These are phyloP conservation scores for Phytopythium delawarense DNA, from an alignment of 352 stramenopile genomes.

Conservation along the genomic window DNA sequence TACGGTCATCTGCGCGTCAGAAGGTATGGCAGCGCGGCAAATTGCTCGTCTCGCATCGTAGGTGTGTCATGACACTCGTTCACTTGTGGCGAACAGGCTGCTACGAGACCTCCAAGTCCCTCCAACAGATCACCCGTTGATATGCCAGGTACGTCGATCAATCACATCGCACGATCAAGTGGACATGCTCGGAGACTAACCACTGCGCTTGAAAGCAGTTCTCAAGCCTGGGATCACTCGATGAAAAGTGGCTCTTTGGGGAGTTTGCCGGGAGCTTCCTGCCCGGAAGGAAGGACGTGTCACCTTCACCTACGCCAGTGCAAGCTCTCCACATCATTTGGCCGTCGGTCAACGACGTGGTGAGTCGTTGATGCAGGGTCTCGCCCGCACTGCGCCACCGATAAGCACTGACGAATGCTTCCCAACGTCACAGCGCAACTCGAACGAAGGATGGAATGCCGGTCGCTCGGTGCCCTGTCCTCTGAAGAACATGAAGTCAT, in stretches of 20 bases:
- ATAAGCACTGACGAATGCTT: not conserved
- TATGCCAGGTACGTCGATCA: conserved; percentile 44
- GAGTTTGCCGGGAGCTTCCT: conserved; percentile 70
- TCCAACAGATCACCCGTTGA: conserved; percentile 52
- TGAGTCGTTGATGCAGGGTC: conserved; percentile 17
- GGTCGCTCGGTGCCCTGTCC: conserved; percentile 68
- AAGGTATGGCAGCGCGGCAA: conserved; percentile 24
- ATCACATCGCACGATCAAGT: not conserved
- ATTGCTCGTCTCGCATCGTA: not conserved
- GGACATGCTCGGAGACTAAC: not conserved
- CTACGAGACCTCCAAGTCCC: conserved; percentile 44
- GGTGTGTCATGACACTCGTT: not conserved
- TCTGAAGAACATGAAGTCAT: conserved; percentile 85
- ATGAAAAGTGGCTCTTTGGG: conserved; percentile 80
- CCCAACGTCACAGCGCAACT: conserved; percentile 46
- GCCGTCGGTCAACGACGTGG: conserved; percentile 76
- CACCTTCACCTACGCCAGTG: conserved; percentile 25
- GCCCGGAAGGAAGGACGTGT: conserved; percentile 31
- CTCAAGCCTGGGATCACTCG: conserved; percentile 75
- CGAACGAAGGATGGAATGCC: conserved; percentile 71
- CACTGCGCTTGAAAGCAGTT: conserved; percentile 30
- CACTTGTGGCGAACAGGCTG: conserved; percentile 25
- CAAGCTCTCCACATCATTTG: conserved; percentile 76
- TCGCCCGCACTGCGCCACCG: not conserved
- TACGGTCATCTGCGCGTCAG: conserved; percentile 76